Percentiles rank a stretch among this genome's conserved stretches.
These are phyloP conservation scores for Ophiostoma sp. DNA, from an alignment of 2,329 filamentous ascomycete genomes.

Conservation along the genomic window DNA sequence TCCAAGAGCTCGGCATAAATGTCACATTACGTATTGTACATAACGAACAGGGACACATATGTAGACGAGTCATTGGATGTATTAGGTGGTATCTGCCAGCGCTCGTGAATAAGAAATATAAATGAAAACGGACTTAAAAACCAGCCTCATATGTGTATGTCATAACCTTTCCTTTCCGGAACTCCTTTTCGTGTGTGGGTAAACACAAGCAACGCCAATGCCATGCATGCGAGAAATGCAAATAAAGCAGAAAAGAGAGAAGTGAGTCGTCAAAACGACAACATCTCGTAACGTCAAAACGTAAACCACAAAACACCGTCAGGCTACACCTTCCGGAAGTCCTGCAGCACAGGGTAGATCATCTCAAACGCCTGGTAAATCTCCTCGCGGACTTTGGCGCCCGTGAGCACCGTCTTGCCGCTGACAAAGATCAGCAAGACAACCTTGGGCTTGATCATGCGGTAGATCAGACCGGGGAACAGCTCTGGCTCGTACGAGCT, in stretches of 20 bases:
- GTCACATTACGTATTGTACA: background rate
- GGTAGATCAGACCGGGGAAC: constrained; percentile 98
- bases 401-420: constrained; percentile 96
- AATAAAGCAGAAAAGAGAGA: background rate
- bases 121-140: background rate
- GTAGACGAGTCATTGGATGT: background rate
- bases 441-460: constrained; percentile 99
- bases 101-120: background rate
- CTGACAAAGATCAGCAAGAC: constrained; percentile 97
- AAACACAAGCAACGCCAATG: background rate
- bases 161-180: constrained; percentile 7
- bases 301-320: background rate
- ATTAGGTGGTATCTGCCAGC: background rate
- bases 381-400: constrained; percentile 96
- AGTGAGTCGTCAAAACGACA: background rate
- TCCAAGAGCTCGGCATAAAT: constrained; percentile 38
- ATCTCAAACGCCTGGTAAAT: constrained; percentile 96
- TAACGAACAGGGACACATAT: background rate
- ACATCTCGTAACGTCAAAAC: background rate
- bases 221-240: constrained; percentile 1
- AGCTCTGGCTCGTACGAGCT: constrained; percentile 97
- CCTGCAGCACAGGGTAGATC: constrained; percentile 92
- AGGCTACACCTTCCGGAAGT: constrained; percentile 60
- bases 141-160: background rate
- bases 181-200: background rate